These are phyloP conservation scores for Collybiopsis confluens DNA, from an alignment of 768 basidiomycete species.

Conservation along the genomic window DNA sequence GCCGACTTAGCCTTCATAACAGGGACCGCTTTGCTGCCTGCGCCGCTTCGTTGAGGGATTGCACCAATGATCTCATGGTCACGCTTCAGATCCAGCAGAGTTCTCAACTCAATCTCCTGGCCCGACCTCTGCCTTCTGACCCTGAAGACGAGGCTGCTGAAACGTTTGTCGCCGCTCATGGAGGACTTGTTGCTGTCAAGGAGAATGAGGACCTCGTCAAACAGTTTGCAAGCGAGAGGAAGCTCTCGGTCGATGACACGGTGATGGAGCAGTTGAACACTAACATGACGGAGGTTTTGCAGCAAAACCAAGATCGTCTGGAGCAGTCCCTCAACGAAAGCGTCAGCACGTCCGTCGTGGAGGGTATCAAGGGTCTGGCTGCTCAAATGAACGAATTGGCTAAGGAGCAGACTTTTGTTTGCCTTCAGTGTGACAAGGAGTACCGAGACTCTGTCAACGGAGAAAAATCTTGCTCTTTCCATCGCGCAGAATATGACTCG, in stretches of 20 bases:
- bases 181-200: conserved; percentile 30
- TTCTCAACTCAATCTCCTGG: conserved; percentile 30
- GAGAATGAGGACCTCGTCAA: conserved; percentile 31
- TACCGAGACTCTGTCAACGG: conserved; percentile 32
- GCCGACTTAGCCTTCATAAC: conserved; percentile 31
- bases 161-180: conserved; percentile 30
- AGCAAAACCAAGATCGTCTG: conserved; percentile 25
- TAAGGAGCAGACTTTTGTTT: conserved; percentile 32
- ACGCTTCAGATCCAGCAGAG: conserved; percentile 39
- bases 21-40: conserved; percentile 31
- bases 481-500: conserved; percentile 28
- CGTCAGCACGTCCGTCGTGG: conserved; percentile 28
- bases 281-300: conserved; percentile 29
- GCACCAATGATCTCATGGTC: conserved; percentile 33
- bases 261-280: conserved; percentile 36
- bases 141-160: conserved; percentile 31
- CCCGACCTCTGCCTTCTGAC: conserved; percentile 33
- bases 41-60: conserved; percentile 26
- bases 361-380: conserved; percentile 32
- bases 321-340: conserved; percentile 28
- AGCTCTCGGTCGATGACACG: conserved; percentile 32
- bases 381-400: conserved; percentile 28
- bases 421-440: conserved; percentile 35
- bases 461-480: conserved; percentile 35
- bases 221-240: conserved; percentile 31